Conservation (phyloP, 257 asterid species). For the Solanum dulcamara region DNA sequence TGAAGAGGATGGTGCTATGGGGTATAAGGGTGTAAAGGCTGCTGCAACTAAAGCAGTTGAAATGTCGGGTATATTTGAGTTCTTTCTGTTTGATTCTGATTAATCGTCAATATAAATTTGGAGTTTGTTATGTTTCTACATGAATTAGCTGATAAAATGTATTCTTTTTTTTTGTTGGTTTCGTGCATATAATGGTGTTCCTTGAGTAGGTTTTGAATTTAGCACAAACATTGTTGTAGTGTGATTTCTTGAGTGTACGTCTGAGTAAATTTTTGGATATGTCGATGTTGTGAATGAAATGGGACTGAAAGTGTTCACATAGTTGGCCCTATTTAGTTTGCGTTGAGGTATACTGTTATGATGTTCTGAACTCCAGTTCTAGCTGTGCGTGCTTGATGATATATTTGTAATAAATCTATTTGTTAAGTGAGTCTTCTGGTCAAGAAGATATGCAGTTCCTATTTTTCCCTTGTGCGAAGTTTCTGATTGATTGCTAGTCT, state of each 20-base stretch:
- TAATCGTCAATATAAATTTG: not conserved
- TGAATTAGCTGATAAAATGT: not conserved
- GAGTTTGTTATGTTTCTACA: not conserved
- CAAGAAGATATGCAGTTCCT: not conserved
- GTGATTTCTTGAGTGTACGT: not conserved
- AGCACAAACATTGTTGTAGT: not conserved
- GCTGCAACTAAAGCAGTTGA: conserved; percentile 20
- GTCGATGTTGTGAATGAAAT: not conserved
- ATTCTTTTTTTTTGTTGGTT: not conserved
- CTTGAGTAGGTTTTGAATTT: not conserved
- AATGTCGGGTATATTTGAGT: conserved; percentile 27
- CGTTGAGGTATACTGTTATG: not conserved
- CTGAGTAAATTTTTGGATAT: not conserved
- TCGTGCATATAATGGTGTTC: not conserved
- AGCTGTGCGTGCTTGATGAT: not conserved
- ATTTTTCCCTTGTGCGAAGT: not conserved
- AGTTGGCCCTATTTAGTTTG: not conserved
- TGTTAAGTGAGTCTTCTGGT: not conserved
- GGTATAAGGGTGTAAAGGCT: conserved; percentile 18
- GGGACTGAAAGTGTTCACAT: not conserved
- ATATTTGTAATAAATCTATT: not conserved
- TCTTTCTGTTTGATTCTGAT: not conserved
- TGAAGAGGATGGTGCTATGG: conserved; percentile 13
- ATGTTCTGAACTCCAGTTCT: not conserved
- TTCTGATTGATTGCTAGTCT: not conserved